phyloP scores from a whole-genome alignment of 495 filamentous ascomycete genomes.

The Hyphodiscus hymeniophilus region DNA sequence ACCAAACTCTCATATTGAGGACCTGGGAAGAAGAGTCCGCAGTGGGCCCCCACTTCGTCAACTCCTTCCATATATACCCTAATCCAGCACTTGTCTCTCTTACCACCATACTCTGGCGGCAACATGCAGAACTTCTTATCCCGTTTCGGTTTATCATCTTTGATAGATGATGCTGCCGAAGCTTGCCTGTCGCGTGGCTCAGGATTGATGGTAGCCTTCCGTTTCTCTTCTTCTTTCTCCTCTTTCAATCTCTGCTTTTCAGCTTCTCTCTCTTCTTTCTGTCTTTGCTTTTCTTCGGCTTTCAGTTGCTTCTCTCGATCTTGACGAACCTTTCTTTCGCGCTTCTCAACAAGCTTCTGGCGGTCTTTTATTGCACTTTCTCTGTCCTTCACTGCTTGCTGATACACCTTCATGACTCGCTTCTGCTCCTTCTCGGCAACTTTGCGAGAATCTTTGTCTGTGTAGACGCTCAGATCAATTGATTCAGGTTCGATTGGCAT shows the following conservation, averaged over 20 bases:
- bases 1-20: constrained; percentile 69
- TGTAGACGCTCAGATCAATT: constrained; percentile 41
- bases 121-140: constrained; percentile 73
- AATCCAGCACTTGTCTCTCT: constrained; percentile 61
- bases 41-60: constrained; percentile 81
- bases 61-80: constrained; percentile 71
- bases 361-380: constrained; percentile 53
- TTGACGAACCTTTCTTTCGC: constrained; percentile 40
- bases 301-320: constrained; percentile 33
- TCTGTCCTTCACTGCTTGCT: constrained; percentile 53
- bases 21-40: constrained; percentile 65
- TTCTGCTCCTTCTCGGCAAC: constrained; percentile 55
- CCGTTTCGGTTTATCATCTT: constrained; percentile 38
- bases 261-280: constrained; percentile 27
- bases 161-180: constrained; percentile 8
- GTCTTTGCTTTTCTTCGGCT: constrained; percentile 28
- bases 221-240: constrained; percentile 24
- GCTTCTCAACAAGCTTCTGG: constrained; percentile 46
- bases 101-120: constrained; percentile 40
- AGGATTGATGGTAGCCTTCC: constrained; percentile 17
- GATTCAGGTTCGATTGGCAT: constrained; percentile 31
- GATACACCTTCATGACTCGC: constrained; percentile 47
- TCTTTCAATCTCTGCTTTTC: constrained; percentile 28
- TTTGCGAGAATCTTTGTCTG: constrained; percentile 55
- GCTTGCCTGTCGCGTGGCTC: constrained; percentile 15